phyloP scores from a whole-genome alignment of 306 rosid genomes.

The Pyrus communis region DNA sequence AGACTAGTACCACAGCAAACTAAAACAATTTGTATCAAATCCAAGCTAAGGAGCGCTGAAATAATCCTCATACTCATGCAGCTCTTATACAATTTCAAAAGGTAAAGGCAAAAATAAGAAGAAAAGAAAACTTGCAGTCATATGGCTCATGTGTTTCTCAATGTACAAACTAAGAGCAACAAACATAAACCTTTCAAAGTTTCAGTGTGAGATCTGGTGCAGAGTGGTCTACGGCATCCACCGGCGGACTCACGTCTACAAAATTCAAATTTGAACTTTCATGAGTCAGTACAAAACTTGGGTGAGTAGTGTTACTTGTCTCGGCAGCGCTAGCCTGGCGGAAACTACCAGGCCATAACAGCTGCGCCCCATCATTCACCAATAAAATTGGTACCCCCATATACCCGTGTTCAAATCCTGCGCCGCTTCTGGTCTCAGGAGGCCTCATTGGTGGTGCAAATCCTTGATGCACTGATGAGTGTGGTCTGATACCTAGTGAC shows the following conservation, averaged over 20 bases:
- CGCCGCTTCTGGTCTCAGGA: slow-evolving; percentile 35
- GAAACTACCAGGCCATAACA: slow-evolving; percentile 89
- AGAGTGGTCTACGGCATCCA: slow-evolving; percentile 34
- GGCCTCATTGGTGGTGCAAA: slow-evolving; percentile 42
- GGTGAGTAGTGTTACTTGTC: slow-evolving; percentile 28
- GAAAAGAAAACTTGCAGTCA: slow-evolving; percentile 27
- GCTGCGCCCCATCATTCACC: slow-evolving; percentile 62
- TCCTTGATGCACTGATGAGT: slow-evolving; percentile 67
- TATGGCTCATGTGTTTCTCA: slow-evolving; percentile 32
- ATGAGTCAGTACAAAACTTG: slow-evolving; percentile 31
- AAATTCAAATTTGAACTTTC: slow-evolving; percentile 48
- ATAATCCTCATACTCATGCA: slow-evolving; percentile 16
- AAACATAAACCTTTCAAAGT: slow-evolving; percentile 45
- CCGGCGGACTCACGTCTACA: slow-evolving; percentile 38
- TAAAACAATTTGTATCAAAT: slow-evolving; percentile 30
- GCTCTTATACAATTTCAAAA: slow-evolving; percentile 39
- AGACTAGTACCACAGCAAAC: not conserved
- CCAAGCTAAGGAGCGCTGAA: slow-evolving; percentile 39
- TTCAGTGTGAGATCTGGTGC: slow-evolving; percentile 79
- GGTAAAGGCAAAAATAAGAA: slow-evolving; percentile 22
- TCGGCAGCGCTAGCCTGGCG: slow-evolving; percentile 32
- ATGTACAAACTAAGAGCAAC: slow-evolving; percentile 40
- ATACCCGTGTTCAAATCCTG: slow-evolving; percentile 53
- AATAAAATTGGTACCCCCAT: slow-evolving; percentile 54
- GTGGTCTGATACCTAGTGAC: slow-evolving; percentile 77